These are phyloP conservation scores for Yarrowia divulgata DNA, from an alignment of 805 yeast species.

Conservation along the genomic window DNA sequence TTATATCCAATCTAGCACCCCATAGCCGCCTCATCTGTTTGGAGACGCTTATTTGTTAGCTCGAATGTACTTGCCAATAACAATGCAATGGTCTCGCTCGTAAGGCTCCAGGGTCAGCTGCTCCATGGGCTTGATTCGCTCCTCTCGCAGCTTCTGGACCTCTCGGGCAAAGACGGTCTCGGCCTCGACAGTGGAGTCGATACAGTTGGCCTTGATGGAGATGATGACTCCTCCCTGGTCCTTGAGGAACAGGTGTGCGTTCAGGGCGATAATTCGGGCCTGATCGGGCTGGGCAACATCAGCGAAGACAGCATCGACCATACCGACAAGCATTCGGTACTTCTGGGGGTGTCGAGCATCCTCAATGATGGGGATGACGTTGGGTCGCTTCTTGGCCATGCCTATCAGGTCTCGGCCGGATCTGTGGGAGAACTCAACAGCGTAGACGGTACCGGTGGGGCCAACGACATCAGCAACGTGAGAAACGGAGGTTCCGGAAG, in stretches of 20 bases:
- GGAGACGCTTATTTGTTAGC: conserved; percentile 58
- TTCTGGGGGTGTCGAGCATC: conserved; percentile 99
- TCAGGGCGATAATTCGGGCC: conserved; percentile 98
- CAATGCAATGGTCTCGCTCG: conserved; percentile 99
- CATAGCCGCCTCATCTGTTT: conserved; percentile 1
- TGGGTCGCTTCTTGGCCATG: conserved; percentile 99
- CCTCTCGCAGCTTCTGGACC: conserved; percentile 98
- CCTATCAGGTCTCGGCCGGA: conserved; percentile 99
- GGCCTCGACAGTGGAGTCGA: conserved; percentile 98
- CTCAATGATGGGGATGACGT: conserved; percentile 97
- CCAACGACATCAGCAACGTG: conserved; percentile 99
- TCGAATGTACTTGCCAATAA: conserved; percentile 95
- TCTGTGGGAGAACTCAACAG: conserved; percentile 99
- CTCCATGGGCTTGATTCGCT: conserved; percentile 97
- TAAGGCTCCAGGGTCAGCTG: conserved; percentile 99
- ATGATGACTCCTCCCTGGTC: conserved; percentile 99
- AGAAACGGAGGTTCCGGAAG: conserved; percentile 98
- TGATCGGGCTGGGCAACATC: conserved; percentile 99
- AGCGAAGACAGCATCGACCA: conserved; percentile 98
- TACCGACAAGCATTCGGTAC: conserved; percentile 98
- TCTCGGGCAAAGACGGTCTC: conserved; percentile 99
- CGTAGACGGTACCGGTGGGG: conserved; percentile 98
- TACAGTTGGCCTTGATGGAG: conserved; percentile 99
- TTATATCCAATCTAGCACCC: conserved; percentile 34
- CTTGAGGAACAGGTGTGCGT: conserved; percentile 96